Percentiles rank a stretch among this genome's conserved stretches.
phyloP scores from a whole-genome alignment of 768 basidiomycete species.

The Boletus rubropictus region DNA sequence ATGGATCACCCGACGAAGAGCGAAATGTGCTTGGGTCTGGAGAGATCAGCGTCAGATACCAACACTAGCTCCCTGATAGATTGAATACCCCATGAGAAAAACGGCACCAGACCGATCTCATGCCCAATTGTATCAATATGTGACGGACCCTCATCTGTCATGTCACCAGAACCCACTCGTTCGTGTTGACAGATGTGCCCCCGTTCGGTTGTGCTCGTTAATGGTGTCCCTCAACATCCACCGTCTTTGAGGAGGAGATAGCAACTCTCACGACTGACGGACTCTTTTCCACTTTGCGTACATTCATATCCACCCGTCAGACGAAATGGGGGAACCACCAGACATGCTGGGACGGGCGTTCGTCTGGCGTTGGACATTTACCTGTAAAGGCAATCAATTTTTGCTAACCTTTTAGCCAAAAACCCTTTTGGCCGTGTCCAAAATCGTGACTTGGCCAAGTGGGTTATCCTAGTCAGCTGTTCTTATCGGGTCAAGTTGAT shows the following conservation, averaged over 20 bases:
- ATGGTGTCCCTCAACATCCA: too few relatives aligned
- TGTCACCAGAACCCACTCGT: too few relatives aligned
- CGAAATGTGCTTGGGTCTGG: neutral
- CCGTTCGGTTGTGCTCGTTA: too few relatives aligned
- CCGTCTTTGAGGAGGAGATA: too few relatives aligned
- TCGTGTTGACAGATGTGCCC: slow-evolving; percentile 5
- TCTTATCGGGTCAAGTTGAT: slow-evolving; percentile 16
- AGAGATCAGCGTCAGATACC: neutral
- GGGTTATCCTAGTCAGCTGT: slow-evolving; percentile 24
- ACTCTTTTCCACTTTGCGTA: neutral
- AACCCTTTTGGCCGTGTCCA: slow-evolving; percentile 4
- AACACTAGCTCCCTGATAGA: neutral
- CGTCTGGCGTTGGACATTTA: neutral
- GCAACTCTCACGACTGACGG: neutral
- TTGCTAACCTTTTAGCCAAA: too few relatives aligned
- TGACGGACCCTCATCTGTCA: too few relatives aligned
- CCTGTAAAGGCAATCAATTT: slow-evolving; percentile 2
- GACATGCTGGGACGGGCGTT: neutral
- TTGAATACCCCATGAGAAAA: too few relatives aligned
- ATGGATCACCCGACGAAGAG: neutral
- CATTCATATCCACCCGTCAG: neutral
- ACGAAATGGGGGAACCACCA: neutral
- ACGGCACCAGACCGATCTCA: too few relatives aligned
- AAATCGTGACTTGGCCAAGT: slow-evolving; percentile 12
- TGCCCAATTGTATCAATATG: too few relatives aligned